Percentiles rank a stretch among this genome's conserved stretches.
Conservation (phyloP, 1,284 basidiomycete genomes). For the Ceratorhiza oryzae-sativae region DNA sequence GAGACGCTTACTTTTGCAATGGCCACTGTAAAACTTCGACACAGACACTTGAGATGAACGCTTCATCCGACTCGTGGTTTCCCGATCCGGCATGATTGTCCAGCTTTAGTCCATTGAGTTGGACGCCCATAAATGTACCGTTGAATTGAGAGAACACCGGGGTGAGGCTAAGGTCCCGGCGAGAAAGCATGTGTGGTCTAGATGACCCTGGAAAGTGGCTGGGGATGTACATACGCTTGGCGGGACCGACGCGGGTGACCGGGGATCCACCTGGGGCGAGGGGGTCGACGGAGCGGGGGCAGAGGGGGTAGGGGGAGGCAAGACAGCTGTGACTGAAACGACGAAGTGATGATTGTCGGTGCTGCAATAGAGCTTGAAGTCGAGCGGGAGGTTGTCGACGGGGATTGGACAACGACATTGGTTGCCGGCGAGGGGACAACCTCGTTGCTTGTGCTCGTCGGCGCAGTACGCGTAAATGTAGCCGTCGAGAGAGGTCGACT, state of each 20-base stretch:
- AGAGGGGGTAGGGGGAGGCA: not conserved
- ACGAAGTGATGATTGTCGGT: not conserved
- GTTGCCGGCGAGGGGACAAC: not conserved
- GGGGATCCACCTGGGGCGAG: conserved; percentile 5
- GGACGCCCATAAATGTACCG: conserved; percentile 26
- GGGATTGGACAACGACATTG: conserved; percentile 10
- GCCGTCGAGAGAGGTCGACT: conserved; percentile 22
- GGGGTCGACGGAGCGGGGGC: not conserved
- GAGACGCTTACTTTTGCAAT: conserved; percentile 39
- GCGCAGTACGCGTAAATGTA: conserved; percentile 36
- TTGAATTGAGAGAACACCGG: conserved; percentile 33
- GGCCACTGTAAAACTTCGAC: conserved; percentile 42
- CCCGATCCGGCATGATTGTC: conserved; percentile 10
- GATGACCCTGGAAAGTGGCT: conserved; percentile 17
- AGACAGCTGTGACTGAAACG: not conserved
- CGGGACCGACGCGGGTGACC: not conserved
- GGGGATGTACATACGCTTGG: conserved; percentile 37
- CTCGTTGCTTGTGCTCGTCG: conserved; percentile 32
- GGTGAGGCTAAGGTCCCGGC: conserved; percentile 10
- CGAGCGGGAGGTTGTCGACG: not conserved
- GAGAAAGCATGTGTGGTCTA: not conserved
- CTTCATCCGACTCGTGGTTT: conserved; percentile 29
- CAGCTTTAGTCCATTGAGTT: conserved; percentile 9
- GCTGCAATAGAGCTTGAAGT: not conserved
- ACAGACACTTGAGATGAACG: conserved; percentile 37